Evolutionary conservation across 2,329 filamentous ascomycete genomes (phyloP).

Genomic region (Sclerotinia trifoliorum): DNA sequence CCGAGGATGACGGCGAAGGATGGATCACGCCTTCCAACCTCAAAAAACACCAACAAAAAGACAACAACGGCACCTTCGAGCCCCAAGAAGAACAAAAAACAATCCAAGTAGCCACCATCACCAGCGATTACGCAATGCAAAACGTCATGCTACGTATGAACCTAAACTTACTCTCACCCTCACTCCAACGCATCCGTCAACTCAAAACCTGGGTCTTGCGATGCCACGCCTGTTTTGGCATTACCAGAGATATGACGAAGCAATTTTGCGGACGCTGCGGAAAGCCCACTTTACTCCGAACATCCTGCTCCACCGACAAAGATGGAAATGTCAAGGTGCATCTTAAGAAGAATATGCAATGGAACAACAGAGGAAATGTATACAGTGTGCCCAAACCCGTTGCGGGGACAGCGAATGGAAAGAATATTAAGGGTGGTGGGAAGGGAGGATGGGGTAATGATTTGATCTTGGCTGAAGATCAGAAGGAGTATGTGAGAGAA

Average conservation of each 20-base stretch:
- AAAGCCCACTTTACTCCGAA: conserved; percentile 79
- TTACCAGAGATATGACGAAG: conserved; percentile 77
- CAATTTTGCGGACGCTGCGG: conserved; percentile 95
- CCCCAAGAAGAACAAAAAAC: conserved; percentile 56
- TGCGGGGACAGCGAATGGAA: conserved; percentile 76
- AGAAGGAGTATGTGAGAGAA: conserved; percentile 81
- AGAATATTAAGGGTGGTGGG: conserved; percentile 66
- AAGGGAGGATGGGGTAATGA: conserved; percentile 83
- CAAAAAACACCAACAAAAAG: conserved; percentile 74
- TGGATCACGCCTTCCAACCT: conserved; percentile 97
- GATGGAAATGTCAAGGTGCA: conserved; percentile 81
- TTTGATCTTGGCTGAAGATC: conserved; percentile 87
- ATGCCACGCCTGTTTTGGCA: conserved; percentile 89
- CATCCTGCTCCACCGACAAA: conserved; percentile 79
- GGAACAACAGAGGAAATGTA: conserved; percentile 88
- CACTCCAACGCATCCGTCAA: conserved; percentile 75
- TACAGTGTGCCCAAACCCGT: conserved; percentile 92
- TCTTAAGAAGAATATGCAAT: conserved; percentile 92
- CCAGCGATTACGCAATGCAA: conserved; percentile 96
- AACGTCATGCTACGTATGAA: conserved; percentile 95
- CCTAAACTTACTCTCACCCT: conserved; percentile 79
- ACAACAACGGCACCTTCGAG: conserved; percentile 50
- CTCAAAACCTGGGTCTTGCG: conserved; percentile 87
- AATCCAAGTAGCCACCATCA: conserved; percentile 87
- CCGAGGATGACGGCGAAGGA: conserved; percentile 61